Conservation (phyloP, 305 asterid genomes). For the Solanum hybrid region DNA sequence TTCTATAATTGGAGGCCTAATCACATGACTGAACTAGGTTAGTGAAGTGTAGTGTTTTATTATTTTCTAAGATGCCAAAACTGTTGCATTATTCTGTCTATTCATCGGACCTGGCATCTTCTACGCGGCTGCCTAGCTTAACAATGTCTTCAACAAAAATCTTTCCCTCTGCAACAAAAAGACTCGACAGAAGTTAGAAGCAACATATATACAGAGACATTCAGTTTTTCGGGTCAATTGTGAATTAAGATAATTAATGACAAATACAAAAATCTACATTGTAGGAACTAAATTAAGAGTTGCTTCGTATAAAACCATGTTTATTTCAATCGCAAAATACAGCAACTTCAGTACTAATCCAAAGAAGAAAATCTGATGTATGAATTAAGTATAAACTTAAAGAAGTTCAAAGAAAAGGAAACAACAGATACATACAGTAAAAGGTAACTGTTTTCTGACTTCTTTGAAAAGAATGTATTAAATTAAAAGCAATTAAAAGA, state of each 20-base stretch:
- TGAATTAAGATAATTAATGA: neutral
- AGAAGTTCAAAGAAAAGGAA: too few species aligned
- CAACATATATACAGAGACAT: neutral
- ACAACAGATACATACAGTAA: too few species aligned
- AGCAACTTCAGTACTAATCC: neutral
- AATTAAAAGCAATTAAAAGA: neutral
- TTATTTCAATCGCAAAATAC: neutral
- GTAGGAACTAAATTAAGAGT: neutral
- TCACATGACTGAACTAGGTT: neutral
- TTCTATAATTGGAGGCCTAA: neutral
- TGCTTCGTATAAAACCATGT: neutral
- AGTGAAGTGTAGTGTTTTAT: neutral
- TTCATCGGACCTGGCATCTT: slow-evolving; percentile 29
- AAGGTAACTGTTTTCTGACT: neutral
- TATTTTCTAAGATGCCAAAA: neutral
- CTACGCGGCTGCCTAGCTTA: slow-evolving; percentile 57
- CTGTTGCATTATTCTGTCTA: neutral
- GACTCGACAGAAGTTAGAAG: neutral
- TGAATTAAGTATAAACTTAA: too few species aligned
- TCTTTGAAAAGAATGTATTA: neutral
- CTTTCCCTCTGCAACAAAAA: slow-evolving; percentile 52
- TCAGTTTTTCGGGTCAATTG: neutral
- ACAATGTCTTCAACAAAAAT: slow-evolving; percentile 82
- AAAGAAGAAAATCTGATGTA: neutral
- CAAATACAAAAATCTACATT: neutral